These are phyloP conservation scores for Penicillium sp. DNA, from an alignment of 2,329 filamentous ascomycete genomes.

Conservation along the genomic window DNA sequence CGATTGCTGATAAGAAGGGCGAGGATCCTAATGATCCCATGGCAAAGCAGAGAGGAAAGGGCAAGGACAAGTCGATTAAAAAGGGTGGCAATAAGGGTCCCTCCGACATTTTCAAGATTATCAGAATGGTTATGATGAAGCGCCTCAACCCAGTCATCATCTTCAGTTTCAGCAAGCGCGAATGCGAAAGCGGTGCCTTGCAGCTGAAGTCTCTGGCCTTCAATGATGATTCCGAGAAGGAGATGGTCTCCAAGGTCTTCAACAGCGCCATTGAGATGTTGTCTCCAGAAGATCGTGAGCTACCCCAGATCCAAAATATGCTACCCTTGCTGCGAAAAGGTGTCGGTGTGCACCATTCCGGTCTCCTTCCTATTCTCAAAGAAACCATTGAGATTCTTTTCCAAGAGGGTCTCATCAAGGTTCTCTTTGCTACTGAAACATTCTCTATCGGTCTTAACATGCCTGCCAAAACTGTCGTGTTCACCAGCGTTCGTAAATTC, in stretches of 20 bases:
- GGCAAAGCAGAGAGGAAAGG: constrained; percentile 81
- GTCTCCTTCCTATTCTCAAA: constrained; percentile 91
- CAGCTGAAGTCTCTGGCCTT: constrained; percentile 86
- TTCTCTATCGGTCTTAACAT: constrained; percentile 99
- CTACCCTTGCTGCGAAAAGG: constrained; percentile 86
- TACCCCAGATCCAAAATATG: constrained; percentile 90
- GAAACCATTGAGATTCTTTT: constrained; percentile 99
- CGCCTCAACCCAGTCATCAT: constrained; percentile 98
- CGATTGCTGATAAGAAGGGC: constrained; percentile 85
- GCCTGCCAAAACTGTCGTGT: constrained; percentile 99
- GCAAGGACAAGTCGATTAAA: constrained; percentile 88
- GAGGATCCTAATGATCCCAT: constrained; percentile 78
- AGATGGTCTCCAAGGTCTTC: constrained; percentile 93
- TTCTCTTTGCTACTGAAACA: constrained; percentile 95
- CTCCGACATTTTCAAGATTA: constrained; percentile 94
- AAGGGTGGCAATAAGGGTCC: constrained; percentile 76
- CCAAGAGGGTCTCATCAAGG: constrained; percentile 97
- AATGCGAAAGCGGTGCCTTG: constrained; percentile 89
- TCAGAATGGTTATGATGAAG: constrained; percentile 98
- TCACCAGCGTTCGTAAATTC: constrained; percentile 94
- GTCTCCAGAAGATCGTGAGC: constrained; percentile 83
- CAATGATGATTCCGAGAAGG: constrained; percentile 95
- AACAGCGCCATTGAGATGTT: constrained; percentile 89
- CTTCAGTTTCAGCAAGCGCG: constrained; percentile 98
- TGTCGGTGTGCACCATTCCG: constrained; percentile 97